Percentiles rank a stretch among this genome's conserved stretches.
Evolutionary conservation across 1,284 basidiomycete species (phyloP).

Genomic region (Leccinum subatratum): DNA sequence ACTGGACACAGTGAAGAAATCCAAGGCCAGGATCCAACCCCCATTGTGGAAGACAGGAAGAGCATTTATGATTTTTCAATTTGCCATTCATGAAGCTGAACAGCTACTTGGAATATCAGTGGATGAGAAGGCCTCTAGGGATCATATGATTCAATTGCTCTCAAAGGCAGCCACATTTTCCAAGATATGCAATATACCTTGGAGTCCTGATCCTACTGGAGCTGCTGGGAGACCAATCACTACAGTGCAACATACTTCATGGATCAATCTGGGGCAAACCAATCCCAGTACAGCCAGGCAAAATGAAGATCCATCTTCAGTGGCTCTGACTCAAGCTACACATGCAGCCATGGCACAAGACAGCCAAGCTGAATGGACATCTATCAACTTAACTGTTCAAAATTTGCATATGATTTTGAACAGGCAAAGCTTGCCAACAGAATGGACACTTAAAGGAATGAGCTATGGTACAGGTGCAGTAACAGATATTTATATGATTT

Average conservation of each 20-base stretch:
- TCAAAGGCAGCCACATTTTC: not conserved
- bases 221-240: not conserved
- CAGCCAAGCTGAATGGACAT: not conserved
- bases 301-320: not conserved
- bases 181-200: not conserved
- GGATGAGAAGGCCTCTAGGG: not conserved
- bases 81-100: not conserved
- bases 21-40: not conserved
- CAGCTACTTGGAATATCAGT: not conserved
- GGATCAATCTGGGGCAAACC: not conserved
- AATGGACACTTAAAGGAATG: not conserved
- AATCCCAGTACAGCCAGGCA: not conserved
- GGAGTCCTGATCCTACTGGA: not conserved
- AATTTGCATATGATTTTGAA: not conserved
- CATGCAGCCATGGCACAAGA: not conserved
- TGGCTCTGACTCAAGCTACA: not conserved
- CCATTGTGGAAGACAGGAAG: not conserved
- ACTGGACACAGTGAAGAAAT: not conserved
- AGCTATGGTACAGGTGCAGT: not conserved
- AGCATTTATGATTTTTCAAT: not conserved
- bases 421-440: not conserved
- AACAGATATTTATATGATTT: not conserved
- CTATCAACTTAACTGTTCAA: not conserved
- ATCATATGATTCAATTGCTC: not conserved
- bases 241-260: not conserved